Evolutionary conservation across 495 filamentous ascomycete genomes (phyloP).

Genomic region (Penicillium taxi): DNA sequence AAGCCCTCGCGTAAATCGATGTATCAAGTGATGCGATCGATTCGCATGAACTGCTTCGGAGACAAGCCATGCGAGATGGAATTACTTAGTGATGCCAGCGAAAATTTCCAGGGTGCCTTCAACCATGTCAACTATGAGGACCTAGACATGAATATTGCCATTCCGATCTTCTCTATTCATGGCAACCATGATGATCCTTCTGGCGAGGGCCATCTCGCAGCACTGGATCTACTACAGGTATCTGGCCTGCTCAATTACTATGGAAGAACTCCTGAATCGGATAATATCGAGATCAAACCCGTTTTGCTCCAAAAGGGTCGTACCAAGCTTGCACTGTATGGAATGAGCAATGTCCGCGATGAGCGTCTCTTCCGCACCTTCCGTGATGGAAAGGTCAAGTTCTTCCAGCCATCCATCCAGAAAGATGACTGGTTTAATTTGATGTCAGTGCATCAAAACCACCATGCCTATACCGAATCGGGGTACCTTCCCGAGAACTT

Average conservation of each 20-base stretch:
- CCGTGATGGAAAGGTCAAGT: slow-evolving; percentile 84
- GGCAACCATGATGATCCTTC: slow-evolving; percentile 98
- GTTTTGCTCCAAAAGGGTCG: slow-evolving; percentile 87
- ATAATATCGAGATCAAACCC: slow-evolving; percentile 86
- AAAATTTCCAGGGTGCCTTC: slow-evolving; percentile 77
- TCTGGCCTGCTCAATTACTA: slow-evolving; percentile 95
- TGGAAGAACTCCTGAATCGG: slow-evolving; percentile 80
- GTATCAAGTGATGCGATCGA: slow-evolving; percentile 92
- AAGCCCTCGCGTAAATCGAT: slow-evolving; percentile 93
- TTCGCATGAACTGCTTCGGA: slow-evolving; percentile 88
- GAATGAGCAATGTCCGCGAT: slow-evolving; percentile 93
- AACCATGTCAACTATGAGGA: slow-evolving; percentile 97
- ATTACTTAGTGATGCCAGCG: slow-evolving; percentile 84
- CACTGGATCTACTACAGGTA: slow-evolving; percentile 83
- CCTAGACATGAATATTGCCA: slow-evolving; percentile 93
- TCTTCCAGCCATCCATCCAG: slow-evolving; percentile 77
- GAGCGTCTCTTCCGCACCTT: slow-evolving; percentile 92
- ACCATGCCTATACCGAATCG: slow-evolving; percentile 81
- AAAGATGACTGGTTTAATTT: slow-evolving; percentile 94
- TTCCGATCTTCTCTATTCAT: slow-evolving; percentile 97
- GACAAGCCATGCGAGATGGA: slow-evolving; percentile 94
- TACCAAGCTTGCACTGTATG: slow-evolving; percentile 92
- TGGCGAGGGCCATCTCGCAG: slow-evolving; percentile 82
- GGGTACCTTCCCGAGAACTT: slow-evolving; percentile 91
- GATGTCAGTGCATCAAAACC: slow-evolving; percentile 94